These are phyloP conservation scores for Podila epicladia DNA, from an alignment of 192 early-diverging fungal genomes.

Conservation along the genomic window DNA sequence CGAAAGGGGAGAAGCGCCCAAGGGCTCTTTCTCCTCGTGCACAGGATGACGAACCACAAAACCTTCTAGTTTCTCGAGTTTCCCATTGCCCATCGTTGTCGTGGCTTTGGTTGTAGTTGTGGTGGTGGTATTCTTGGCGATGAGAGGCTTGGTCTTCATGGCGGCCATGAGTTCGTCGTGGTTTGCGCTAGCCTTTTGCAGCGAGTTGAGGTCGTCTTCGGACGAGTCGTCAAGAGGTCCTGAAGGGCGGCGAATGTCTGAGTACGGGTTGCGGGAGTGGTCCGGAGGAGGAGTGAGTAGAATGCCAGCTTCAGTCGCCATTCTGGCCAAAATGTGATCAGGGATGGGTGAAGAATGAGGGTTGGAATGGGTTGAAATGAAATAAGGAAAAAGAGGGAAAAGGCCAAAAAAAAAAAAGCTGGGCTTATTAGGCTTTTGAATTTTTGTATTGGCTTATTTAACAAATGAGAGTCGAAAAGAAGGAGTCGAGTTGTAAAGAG, in stretches of 20 bases:
- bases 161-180: background rate
- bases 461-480: too few species aligned
- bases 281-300: slow-evolving; percentile 33
- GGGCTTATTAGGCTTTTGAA: background rate
- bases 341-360: background rate
- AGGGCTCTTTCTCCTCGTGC: background rate
- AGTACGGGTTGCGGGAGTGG: background rate
- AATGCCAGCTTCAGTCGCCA: slow-evolving; percentile 3
- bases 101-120: slow-evolving; percentile 20
- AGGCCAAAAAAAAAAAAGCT: background rate
- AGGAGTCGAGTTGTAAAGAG: background rate
- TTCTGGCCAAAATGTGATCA: slow-evolving; percentile 3
- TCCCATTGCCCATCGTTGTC: background rate
- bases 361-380: background rate
- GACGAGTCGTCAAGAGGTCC: slow-evolving; percentile 21
- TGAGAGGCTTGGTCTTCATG: background rate
- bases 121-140: slow-evolving; percentile 15
- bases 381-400: background rate
- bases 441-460: too few species aligned
- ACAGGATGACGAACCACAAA: slow-evolving; percentile 15
- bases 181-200: background rate
- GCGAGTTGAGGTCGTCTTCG: slow-evolving; percentile 7
- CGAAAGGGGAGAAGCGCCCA: background rate
- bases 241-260: slow-evolving; percentile 5
- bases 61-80: slow-evolving; percentile 3